Percentiles rank a stretch among this genome's conserved stretches.
phyloP scores from a whole-genome alignment of 352 stramenopile genomes.

The Phytophthora idaei region DNA sequence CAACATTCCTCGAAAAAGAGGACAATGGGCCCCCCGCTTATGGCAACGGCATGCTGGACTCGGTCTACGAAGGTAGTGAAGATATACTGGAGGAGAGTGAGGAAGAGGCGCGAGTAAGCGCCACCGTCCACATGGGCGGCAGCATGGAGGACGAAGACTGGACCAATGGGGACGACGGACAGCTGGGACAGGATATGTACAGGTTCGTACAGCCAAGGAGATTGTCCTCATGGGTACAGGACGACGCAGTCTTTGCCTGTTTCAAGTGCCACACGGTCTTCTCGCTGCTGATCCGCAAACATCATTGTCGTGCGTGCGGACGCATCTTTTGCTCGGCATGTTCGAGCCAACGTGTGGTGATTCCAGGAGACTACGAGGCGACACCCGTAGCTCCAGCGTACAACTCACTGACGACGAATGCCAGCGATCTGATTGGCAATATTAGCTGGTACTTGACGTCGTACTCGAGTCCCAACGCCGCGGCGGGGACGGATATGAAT shows the following conservation, averaged over 20 bases:
- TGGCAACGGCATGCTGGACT: constrained; percentile 52
- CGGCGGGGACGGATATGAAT: constrained; percentile 41
- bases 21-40: constrained; percentile 30
- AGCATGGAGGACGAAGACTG: constrained; percentile 72
- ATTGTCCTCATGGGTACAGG: constrained; percentile 85
- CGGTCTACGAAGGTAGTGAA: constrained; percentile 60
- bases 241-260: constrained; percentile 85
- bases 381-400: constrained; percentile 65
- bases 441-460: constrained; percentile 85
- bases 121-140: constrained; percentile 23
- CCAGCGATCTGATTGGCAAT: constrained; percentile 78
- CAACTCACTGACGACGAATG: constrained; percentile 74
- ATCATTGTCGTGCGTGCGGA: constrained; percentile 82
- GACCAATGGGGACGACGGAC: constrained; percentile 51
- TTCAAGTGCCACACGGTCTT: constrained; percentile 88
- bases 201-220: constrained; percentile 81
- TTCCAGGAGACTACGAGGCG: constrained; percentile 45
- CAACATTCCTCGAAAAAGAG: constrained; percentile 21
- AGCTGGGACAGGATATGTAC: constrained; percentile 75
- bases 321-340: constrained; percentile 86
- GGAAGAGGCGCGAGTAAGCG: constrained; percentile 2
- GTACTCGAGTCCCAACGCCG: constrained; percentile 45
- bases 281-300: constrained; percentile 79
- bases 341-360: constrained; percentile 84
- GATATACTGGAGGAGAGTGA: constrained; percentile 45